These are phyloP conservation scores for Capronia coronata DNA, from an alignment of 2,329 filamentous ascomycete species.

Conservation along the genomic window DNA sequence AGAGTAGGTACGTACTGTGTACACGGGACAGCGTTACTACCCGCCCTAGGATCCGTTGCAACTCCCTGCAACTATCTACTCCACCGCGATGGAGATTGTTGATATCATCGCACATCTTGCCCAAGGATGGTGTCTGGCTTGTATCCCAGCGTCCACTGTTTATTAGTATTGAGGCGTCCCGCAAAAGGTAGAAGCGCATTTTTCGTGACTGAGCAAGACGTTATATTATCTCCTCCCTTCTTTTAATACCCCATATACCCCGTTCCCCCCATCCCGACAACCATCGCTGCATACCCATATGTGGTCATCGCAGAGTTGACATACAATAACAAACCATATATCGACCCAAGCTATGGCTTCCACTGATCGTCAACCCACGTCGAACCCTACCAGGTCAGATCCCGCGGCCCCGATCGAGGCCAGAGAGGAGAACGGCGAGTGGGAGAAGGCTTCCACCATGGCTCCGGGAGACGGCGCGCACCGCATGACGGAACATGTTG, in stretches of 20 bases:
- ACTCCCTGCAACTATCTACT: neutral
- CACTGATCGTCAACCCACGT: constrained; percentile 3
- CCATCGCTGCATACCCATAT: neutral
- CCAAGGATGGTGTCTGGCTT: neutral
- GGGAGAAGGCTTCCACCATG: constrained; percentile 22
- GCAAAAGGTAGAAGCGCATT: neutral
- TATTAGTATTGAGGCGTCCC: neutral
- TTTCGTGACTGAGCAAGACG: neutral
- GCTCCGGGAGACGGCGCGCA: constrained; percentile 7
- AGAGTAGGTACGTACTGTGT: too few relatives aligned
- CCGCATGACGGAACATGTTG: constrained; percentile 12
- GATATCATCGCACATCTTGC: constrained; percentile 16
- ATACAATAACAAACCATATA: too few relatives aligned
- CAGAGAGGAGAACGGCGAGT: constrained; percentile 15
- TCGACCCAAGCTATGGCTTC: constrained; percentile 1
- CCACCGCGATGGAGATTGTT: constrained; percentile 11
- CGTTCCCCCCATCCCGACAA: neutral
- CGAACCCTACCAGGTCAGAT: constrained; percentile 1
- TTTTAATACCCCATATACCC: neutral
- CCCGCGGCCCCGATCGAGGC: neutral
- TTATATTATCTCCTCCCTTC: neutral
- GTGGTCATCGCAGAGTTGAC: neutral
- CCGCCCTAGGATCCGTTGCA: neutral
- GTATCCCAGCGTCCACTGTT: neutral
- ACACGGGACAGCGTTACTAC: too few relatives aligned